phyloP scores from a whole-genome alignment of 106 monocot genomes.

The Allium sativum region DNA sequence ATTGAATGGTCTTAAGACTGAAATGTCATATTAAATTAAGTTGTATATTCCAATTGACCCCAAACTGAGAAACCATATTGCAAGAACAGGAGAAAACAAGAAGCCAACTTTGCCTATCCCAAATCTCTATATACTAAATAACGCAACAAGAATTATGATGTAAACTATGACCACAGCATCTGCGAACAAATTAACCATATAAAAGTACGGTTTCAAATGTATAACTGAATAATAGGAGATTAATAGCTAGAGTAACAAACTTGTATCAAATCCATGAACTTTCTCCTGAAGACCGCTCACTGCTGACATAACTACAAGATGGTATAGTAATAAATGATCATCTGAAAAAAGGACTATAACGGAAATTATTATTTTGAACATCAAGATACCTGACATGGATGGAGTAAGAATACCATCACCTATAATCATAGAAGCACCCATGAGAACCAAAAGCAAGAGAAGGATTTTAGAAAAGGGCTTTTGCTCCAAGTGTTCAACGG shows the following conservation, averaged over 20 bases:
- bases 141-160: constrained; percentile 45
- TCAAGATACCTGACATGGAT: constrained; percentile 67
- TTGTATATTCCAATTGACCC: constrained; percentile 84
- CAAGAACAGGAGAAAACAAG: constrained; percentile 71
- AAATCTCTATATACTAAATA: constrained; percentile 84
- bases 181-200: constrained; percentile 21
- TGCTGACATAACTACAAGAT: constrained; percentile 74
- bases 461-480: constrained; percentile 38
- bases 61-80: constrained; percentile 78
- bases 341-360: background rate
- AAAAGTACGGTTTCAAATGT: background rate
- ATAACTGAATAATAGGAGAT: background rate
- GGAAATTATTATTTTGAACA: background rate
- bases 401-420: constrained; percentile 97
- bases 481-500: constrained; percentile 54
- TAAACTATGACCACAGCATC: constrained; percentile 70
- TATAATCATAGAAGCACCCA: constrained; percentile 89
- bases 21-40: constrained; percentile 58
- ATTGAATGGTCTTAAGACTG: constrained; percentile 67
- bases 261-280: constrained; percentile 63
- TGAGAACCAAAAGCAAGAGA: constrained; percentile 75
- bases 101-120: constrained; percentile 89
- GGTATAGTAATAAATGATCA: background rate
- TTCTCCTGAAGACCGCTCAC: constrained; percentile 83
- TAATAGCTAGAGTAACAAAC: constrained; percentile 8